Conservation (phyloP, 345 rosid species). For the Adansonia digitata region DNA sequence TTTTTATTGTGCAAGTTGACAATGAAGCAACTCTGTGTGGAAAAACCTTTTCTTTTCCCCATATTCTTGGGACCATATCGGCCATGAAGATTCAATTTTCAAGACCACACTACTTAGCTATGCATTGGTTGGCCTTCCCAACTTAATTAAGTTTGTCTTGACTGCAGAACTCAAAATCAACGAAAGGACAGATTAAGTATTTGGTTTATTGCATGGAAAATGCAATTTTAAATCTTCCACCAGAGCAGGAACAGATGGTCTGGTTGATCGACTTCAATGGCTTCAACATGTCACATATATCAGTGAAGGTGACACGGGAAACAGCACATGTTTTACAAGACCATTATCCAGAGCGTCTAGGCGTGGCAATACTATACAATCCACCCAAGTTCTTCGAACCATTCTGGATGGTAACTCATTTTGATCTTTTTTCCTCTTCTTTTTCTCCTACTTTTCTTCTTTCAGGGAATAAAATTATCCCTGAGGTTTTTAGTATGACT, state of each 20-base stretch:
- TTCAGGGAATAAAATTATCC: background rate
- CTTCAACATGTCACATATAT: slow-evolving; percentile 65
- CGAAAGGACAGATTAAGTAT: slow-evolving; percentile 78
- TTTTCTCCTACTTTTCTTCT: background rate
- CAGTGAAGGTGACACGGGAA: slow-evolving; percentile 73
- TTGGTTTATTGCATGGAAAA: slow-evolving; percentile 98
- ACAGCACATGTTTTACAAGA: slow-evolving; percentile 87
- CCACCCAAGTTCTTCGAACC: slow-evolving; percentile 96
- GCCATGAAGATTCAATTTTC: background rate
- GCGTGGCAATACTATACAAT: slow-evolving; percentile 72
- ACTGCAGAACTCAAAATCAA: slow-evolving; percentile 82
- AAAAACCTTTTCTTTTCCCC: background rate
- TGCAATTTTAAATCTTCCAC: slow-evolving; percentile 70
- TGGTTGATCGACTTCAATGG: slow-evolving; percentile 92
- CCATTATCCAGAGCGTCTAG: slow-evolving; percentile 84
- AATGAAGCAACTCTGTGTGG: background rate
- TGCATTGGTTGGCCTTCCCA: slow-evolving; percentile 10
- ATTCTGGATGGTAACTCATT: slow-evolving; percentile 64
- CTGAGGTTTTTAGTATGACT: background rate
- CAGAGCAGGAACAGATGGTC: slow-evolving; percentile 79
- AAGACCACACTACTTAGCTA: background rate
- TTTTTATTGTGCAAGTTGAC: background rate
- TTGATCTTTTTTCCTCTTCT: background rate
- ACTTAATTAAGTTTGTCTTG: slow-evolving; percentile 16
- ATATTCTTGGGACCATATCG: background rate